These are phyloP conservation scores for Tulasnella sp. DNA, from an alignment of 768 basidiomycete genomes.

Conservation along the genomic window DNA sequence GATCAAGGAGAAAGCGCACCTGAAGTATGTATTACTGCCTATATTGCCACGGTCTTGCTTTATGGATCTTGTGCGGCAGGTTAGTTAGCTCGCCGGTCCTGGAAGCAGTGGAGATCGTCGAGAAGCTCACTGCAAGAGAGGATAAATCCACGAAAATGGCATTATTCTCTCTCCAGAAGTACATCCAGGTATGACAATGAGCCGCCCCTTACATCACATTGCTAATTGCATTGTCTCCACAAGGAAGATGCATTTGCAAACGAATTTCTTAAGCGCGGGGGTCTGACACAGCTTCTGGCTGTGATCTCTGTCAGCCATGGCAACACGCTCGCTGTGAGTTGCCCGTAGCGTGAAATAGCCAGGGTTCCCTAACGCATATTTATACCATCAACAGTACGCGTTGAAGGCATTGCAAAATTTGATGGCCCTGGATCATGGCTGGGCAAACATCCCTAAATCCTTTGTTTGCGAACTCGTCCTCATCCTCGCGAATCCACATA, in stretches of 20 bases:
- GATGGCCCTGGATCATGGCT: conserved; percentile 79
- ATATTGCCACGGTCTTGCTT: not conserved
- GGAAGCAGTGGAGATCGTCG: conserved; percentile 67
- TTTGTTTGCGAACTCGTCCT: conserved; percentile 47
- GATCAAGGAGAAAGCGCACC: conserved; percentile 64
- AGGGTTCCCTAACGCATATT: no score
- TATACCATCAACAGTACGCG: conserved; percentile 49
- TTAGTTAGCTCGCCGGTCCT: conserved; percentile 70
- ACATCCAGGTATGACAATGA: conserved; percentile 47
- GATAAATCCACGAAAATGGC: conserved; percentile 54
- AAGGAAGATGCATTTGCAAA: conserved; percentile 77
- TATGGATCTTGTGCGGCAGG: conserved; percentile 30
- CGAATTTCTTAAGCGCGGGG: conserved; percentile 65
- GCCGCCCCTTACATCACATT: not conserved
- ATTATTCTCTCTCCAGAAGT: conserved; percentile 68
- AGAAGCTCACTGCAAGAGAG: conserved; percentile 52
- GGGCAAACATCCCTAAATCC: conserved; percentile 55
- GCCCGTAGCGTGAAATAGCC: no score
- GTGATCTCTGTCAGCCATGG: conserved; percentile 59
- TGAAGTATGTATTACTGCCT: conserved; percentile 46
- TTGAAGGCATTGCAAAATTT: conserved; percentile 77
- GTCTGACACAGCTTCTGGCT: conserved; percentile 57
- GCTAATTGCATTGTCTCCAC: not conserved
- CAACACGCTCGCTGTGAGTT: conserved; percentile 72
- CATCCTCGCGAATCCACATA: conserved; percentile 56